A percentile compares a stretch with the other conserved stretches of the same genome.
These are phyloP conservation scores for Tulasnella sp. DNA, from an alignment of 768 basidiomycete species.

Conservation along the genomic window DNA sequence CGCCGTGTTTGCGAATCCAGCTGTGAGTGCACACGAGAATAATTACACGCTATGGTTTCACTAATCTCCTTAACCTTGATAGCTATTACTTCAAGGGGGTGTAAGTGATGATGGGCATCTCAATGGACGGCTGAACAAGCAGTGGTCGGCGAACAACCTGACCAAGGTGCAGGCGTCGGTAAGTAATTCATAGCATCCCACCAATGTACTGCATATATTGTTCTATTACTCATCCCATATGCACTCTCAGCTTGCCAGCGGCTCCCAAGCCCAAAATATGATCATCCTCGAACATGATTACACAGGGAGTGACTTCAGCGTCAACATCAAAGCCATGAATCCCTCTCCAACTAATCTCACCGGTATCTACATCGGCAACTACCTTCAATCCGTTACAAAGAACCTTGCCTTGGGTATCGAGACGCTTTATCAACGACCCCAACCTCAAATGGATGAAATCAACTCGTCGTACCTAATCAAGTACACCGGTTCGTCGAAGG, in stretches of 20 bases:
- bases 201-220: neutral
- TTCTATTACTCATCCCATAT: constrained; percentile 1
- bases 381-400: constrained; percentile 87
- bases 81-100: constrained; percentile 89
- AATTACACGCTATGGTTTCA: neutral
- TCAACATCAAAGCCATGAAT: constrained; percentile 84
- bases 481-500: constrained; percentile 55
- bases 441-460: constrained; percentile 49
- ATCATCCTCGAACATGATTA: constrained; percentile 91
- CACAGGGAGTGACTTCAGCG: constrained; percentile 71
- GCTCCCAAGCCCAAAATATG: constrained; percentile 67
- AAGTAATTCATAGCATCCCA: constrained; percentile 21
- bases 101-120: constrained; percentile 91
- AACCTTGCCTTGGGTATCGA: constrained; percentile 83
- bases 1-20: constrained; percentile 77
- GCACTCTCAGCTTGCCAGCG: constrained; percentile 55
- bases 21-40: constrained; percentile 34
- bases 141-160: constrained; percentile 65
- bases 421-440: constrained; percentile 65
- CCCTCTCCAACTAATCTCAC: constrained; percentile 78
- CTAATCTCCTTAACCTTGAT: neutral
- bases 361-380: constrained; percentile 84
- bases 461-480: constrained; percentile 72
- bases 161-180: constrained; percentile 88
- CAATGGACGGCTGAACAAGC: constrained; percentile 78